A percentile compares a stretch with the other conserved stretches of the same genome.
phyloP scores from a whole-genome alignment of 2,329 filamentous ascomycete species.

The Arthrocladium fulminans region DNA sequence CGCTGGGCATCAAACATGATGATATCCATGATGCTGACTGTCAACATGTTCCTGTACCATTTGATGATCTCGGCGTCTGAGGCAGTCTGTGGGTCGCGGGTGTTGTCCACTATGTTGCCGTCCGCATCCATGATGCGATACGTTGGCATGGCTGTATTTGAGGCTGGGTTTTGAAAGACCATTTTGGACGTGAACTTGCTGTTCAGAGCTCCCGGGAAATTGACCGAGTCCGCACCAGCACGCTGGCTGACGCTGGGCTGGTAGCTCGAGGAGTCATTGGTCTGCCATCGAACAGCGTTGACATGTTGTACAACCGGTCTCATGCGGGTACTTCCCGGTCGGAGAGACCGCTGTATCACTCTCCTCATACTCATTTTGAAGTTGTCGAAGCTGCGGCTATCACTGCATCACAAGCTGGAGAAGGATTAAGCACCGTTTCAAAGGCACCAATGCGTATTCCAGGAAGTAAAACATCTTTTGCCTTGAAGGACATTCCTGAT shows the following conservation, averaged over 20 bases:
- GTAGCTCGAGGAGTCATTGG: not conserved
- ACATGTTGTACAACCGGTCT: constrained; percentile 7
- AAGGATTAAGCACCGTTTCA: not conserved
- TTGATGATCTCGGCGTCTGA: constrained; percentile 51
- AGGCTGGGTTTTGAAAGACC: constrained; percentile 64
- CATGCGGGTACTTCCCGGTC: not conserved
- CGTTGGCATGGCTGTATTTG: constrained; percentile 70
- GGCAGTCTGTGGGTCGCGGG: constrained; percentile 58
- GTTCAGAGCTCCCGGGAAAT: constrained; percentile 90
- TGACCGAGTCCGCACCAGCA: constrained; percentile 50
- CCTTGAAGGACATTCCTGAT: no score
- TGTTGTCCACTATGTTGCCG: constrained; percentile 69
- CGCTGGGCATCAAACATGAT: constrained; percentile 98
- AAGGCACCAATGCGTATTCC: not conserved
- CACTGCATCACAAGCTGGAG: not conserved
- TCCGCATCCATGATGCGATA: constrained; percentile 89
- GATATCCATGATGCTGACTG: constrained; percentile 79
- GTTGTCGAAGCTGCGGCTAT: not conserved
- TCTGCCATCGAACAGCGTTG: not conserved
- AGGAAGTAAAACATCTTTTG: not conserved
- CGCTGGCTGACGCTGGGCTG: constrained; percentile 11
- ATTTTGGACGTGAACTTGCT: constrained; percentile 81
- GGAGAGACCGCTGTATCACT: constrained; percentile 5
- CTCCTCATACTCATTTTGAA: not conserved
- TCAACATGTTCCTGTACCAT: constrained; percentile 58